Conservation (phyloP, 2,329 filamentous ascomycete genomes). For the Penicillium concentricum region DNA sequence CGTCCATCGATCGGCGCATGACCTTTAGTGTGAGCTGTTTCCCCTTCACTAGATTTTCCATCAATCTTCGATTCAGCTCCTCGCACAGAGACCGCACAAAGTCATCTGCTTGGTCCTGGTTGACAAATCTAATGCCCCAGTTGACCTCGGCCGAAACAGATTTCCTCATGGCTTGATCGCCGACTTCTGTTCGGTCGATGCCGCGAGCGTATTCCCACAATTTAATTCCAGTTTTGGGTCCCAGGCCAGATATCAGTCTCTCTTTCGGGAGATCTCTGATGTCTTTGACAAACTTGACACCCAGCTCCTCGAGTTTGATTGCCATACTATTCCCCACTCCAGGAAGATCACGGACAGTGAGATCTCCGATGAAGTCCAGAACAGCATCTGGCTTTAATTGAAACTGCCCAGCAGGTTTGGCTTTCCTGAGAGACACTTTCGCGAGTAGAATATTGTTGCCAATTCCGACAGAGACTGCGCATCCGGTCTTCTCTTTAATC, state of each 20-base stretch:
- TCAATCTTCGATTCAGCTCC: slow-evolving; percentile 76
- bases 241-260: slow-evolving; percentile 68
- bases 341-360: slow-evolving; percentile 78
- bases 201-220: slow-evolving; percentile 88
- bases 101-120: slow-evolving; percentile 86
- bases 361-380: slow-evolving; percentile 70
- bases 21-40: slow-evolving; percentile 90
- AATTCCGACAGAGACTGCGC: slow-evolving; percentile 88
- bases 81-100: slow-evolving; percentile 83
- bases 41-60: slow-evolving; percentile 83
- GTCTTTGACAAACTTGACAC: slow-evolving; percentile 78
- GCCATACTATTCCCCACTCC: slow-evolving; percentile 91
- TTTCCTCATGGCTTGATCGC: slow-evolving; percentile 80
- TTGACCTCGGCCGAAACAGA: slow-evolving; percentile 97
- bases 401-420: slow-evolving; percentile 91
- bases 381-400: slow-evolving; percentile 81
- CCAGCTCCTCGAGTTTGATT: slow-evolving; percentile 82
- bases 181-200: slow-evolving; percentile 81
- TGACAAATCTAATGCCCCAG: slow-evolving; percentile 95
- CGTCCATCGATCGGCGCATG: slow-evolving; percentile 82
- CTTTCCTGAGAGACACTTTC: slow-evolving; percentile 84
- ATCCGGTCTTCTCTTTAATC: slow-evolving; percentile 74
- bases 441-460: slow-evolving; percentile 87
- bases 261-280: slow-evolving; percentile 76
- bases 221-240: slow-evolving; percentile 89